Evolutionary conservation across 2,329 filamentous ascomycete species (phyloP), one percentile per base, ranked within the genome.

Genomic region (Graphilbum sp.): DNA sequence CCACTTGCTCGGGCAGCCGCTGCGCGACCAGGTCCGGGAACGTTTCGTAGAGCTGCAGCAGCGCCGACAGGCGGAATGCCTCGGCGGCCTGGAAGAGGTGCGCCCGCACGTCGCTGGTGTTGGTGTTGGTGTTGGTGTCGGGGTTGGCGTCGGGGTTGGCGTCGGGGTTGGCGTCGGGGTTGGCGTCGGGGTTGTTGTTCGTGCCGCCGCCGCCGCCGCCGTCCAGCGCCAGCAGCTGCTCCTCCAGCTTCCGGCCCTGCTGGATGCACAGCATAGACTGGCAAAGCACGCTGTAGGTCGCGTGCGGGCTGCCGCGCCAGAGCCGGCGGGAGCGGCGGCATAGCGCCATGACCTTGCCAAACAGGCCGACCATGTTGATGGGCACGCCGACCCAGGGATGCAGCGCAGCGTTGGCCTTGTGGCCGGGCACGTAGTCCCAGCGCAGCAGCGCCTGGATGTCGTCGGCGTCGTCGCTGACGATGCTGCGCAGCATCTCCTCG

Each of bases 351-450:
- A 53, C 52, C n/a, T 53, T 51, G 0, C 53, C 53, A 8, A 61
- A 53, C 2, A 61, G 41, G 1, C 49, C 49, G 1, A 54, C 52
- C 0, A 57, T 48, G 0, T 46, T 44, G 0, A 54, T 49, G 0
- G 59, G 59, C 5, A 60, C 52, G 0, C 58, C 58, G 0, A 54
- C 59, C 58, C 58, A 61, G 0, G 58, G 53, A 39, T 61, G 58
- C 2, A 53, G 50, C 10, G 24, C 35, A 23, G 44, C 34, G 27
- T 39, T 23, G 16, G 43, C 36, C 21, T 2, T 31, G 18, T 31
- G 13, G 9, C 15, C 29, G 5, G 5, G n/a, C 5, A 6, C 7
- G 16, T 32, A 17, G 30, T 16, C 8, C 43, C 43, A 45, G 19
- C 34, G 33, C n/a, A 43, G 24, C 6, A 45, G 23, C 4, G 43